Percentiles rank a stretch among this genome's conserved stretches.
These are phyloP conservation scores for Daldinia bambusicola DNA, from an alignment of 495 filamentous ascomycete genomes.

Conservation along the genomic window DNA sequence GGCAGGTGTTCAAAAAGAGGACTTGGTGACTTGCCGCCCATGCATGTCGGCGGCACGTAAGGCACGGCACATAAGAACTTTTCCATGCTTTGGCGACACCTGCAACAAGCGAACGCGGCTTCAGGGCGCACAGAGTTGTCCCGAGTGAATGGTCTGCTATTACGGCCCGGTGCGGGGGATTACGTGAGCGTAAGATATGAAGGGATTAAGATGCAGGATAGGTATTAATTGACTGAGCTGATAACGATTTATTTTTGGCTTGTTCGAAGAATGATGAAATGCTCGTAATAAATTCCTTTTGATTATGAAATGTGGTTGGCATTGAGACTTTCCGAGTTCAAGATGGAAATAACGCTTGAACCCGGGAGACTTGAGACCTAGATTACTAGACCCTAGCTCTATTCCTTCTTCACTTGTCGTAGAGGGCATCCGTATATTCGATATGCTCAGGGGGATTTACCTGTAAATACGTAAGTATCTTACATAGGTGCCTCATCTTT, in stretches of 20 bases:
- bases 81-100: constrained; percentile 14
- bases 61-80: background rate
- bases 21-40: constrained; percentile 18
- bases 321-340: background rate
- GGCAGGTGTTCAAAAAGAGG: background rate
- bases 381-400: background rate
- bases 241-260: constrained; percentile 15
- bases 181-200: constrained; percentile 30
- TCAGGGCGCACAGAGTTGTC: constrained; percentile 7
- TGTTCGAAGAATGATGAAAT: constrained; percentile 12
- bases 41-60: constrained; percentile 19
- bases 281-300: background rate
- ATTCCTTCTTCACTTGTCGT: background rate
- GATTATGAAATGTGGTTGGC: background rate
- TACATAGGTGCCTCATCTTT: background rate
- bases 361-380: too few species aligned
- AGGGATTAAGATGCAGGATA: constrained; percentile 6
- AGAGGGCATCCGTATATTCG: background rate
- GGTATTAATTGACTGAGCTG: background rate
- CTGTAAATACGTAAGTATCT: background rate
- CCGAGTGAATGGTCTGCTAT: constrained; percentile 28
- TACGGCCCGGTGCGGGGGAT: constrained; percentile 38
- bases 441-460: background rate
- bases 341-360: background rate
- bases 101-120: too few species aligned